These are phyloP conservation scores for Guadua angustifolia DNA, from an alignment of 176 grass and related monocot genomes.

Conservation along the genomic window DNA sequence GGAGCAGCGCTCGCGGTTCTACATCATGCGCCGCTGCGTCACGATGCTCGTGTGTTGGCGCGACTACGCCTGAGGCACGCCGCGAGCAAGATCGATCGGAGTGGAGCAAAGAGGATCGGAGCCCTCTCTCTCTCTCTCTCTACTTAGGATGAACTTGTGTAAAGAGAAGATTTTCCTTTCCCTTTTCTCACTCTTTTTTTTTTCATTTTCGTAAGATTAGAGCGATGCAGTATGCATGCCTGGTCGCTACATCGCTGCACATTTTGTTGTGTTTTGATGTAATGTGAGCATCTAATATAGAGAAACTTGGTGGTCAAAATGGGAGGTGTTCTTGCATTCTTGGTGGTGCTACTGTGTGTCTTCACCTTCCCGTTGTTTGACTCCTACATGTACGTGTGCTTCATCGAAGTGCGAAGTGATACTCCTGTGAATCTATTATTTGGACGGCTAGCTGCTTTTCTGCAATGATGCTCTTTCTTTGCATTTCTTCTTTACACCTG, in stretches of 20 bases:
- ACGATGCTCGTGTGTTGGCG: conserved; percentile 90
- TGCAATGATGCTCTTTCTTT: not conserved
- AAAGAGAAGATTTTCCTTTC: conserved; percentile 25
- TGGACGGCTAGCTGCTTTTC: conserved; percentile 18
- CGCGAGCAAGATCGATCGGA: not conserved
- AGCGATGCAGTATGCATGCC: conserved; percentile 25
- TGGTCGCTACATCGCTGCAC: conserved; percentile 15
- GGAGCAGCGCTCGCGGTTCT: conserved; percentile 85
- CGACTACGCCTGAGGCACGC: conserved; percentile 66
- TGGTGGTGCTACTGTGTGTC: not conserved
- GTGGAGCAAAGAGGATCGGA: not conserved
- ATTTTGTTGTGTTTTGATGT: conserved; percentile 22
- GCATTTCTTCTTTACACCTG: not conserved
- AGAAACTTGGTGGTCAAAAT: conserved; percentile 5
- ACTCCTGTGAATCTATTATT: not conserved
- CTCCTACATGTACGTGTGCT: not conserved
- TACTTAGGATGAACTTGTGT: conserved; percentile 18
- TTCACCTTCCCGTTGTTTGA: not conserved
- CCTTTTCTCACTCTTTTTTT: not conserved
- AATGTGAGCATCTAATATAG: conserved; percentile 19
- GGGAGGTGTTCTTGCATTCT: not conserved
- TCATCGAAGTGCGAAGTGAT: conserved; percentile 42
- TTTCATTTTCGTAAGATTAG: conserved; percentile 5
- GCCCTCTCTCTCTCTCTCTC: not conserved
- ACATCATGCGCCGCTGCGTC: conserved; percentile 95